phyloP scores from a whole-genome alignment of 495 filamentous ascomycete genomes.

The Podospora anserina region DNA sequence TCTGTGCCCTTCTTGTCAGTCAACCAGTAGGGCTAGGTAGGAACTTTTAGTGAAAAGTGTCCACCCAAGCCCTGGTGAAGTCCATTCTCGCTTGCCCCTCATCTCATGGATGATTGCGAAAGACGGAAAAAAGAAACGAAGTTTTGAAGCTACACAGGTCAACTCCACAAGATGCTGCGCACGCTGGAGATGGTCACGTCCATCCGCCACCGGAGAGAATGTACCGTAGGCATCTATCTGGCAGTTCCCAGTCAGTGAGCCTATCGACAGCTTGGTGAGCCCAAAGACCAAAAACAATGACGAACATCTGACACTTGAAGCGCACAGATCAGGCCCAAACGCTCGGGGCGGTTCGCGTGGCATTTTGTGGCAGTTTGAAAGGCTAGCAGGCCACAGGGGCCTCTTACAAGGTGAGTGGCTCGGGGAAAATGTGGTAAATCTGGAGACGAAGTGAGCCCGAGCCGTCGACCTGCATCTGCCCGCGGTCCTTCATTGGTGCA shows the following conservation, averaged over 20 bases:
- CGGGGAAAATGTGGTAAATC: background rate
- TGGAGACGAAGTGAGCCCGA: background rate
- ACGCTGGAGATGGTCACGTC: background rate
- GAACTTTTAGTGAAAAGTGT: background rate
- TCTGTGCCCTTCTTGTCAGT: background rate
- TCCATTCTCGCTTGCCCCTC: background rate
- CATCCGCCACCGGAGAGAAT: background rate
- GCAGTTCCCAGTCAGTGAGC: background rate
- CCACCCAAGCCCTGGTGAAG: background rate
- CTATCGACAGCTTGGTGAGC: background rate
- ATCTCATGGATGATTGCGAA: background rate
- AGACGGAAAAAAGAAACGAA: background rate
- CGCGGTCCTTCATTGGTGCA: conserved; percentile 12
- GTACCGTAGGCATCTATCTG: background rate
- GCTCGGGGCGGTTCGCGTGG: conserved; percentile 7
- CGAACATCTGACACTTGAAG: conserved; percentile 1
- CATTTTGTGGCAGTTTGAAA: background rate
- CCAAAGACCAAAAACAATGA: background rate
- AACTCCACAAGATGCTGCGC: too few species aligned
- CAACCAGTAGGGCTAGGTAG: background rate
- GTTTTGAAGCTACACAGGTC: background rate
- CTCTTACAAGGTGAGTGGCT: background rate
- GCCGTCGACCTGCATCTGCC: conserved; percentile 4
- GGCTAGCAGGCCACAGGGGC: background rate
- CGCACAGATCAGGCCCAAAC: background rate